These are phyloP conservation scores for Epichloe glyceriae DNA, from an alignment of 2,329 filamentous ascomycete genomes.

Conservation along the genomic window DNA sequence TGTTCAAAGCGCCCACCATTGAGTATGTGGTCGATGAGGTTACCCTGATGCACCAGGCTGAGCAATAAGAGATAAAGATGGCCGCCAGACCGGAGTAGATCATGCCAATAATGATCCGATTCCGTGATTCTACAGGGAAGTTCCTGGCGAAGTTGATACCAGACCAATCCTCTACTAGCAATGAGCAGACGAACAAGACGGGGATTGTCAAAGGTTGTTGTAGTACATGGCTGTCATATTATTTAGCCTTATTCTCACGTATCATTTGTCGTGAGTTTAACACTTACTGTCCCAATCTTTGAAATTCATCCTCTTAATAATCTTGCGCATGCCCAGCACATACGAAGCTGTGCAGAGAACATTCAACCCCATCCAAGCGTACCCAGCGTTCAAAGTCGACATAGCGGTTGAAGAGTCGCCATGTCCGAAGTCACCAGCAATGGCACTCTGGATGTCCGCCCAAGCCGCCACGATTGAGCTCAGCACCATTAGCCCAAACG, in stretches of 20 bases:
- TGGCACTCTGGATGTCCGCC: slow-evolving; percentile 85
- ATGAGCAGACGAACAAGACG: slow-evolving; percentile 68
- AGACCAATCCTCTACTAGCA: slow-evolving; percentile 88
- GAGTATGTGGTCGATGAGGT: slow-evolving; percentile 97
- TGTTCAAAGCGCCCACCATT: slow-evolving; percentile 97
- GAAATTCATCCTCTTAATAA: slow-evolving; percentile 99
- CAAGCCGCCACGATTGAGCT: slow-evolving; percentile 91
- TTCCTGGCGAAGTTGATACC: slow-evolving; percentile 68
- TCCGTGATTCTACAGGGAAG: slow-evolving; percentile 74
- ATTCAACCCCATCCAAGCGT: slow-evolving; percentile 96
- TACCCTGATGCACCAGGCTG: slow-evolving; percentile 95
- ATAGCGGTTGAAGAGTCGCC: slow-evolving; percentile 59
- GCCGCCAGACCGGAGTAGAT: slow-evolving; percentile 84
- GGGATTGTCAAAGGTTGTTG: slow-evolving; percentile 98
- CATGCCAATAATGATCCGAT: slow-evolving; percentile 74
- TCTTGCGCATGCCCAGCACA: slow-evolving; percentile 87
- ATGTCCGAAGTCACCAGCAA: slow-evolving; percentile 45
- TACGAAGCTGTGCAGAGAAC: slow-evolving; percentile 90
- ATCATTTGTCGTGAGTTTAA: not conserved
- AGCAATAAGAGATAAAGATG: slow-evolving; percentile 99
- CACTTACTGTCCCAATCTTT: slow-evolving; percentile 97
- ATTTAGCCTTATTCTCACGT: slow-evolving; percentile 12
- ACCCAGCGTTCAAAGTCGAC: slow-evolving; percentile 84
- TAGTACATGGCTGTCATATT: slow-evolving; percentile 85
- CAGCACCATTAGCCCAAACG: slow-evolving; percentile 92